Conservation (phyloP, 208 protist genomes). For the Leishmania guyanensis region DNA sequence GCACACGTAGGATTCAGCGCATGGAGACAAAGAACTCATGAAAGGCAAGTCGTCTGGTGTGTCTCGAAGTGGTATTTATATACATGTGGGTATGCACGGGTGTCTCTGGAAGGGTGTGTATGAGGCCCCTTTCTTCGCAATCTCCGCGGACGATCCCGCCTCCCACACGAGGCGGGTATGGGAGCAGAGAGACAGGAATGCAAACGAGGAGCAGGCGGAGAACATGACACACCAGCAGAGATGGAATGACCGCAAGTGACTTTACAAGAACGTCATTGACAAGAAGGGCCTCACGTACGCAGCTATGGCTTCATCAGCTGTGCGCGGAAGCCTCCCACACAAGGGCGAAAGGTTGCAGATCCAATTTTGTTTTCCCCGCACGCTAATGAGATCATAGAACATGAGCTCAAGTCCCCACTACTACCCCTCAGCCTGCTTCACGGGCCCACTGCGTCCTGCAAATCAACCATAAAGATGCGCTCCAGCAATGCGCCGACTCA, state of each 20-base stretch:
- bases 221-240: background rate
- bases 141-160: background rate
- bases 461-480: background rate
- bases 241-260: no score
- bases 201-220: background rate
- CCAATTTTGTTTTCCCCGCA: background rate
- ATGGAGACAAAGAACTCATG: background rate
- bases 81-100: background rate
- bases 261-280: background rate
- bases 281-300: background rate
- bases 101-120: background rate
- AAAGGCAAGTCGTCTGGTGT: background rate
- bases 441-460: background rate
- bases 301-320: background rate
- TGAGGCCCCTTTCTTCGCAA: background rate
- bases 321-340: background rate
- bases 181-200: background rate
- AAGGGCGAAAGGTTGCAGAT: background rate
- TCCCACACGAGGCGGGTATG: background rate
- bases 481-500: background rate
- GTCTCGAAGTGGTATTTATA: background rate
- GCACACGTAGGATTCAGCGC: constrained; percentile 19
- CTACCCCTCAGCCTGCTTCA: background rate
- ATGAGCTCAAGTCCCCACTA: background rate
- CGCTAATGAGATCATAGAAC: background rate